A percentile compares a stretch with the other conserved stretches of the same genome.
Conservation (phyloP, 306 rosid species). For the Astragalus membranaceus region DNA sequence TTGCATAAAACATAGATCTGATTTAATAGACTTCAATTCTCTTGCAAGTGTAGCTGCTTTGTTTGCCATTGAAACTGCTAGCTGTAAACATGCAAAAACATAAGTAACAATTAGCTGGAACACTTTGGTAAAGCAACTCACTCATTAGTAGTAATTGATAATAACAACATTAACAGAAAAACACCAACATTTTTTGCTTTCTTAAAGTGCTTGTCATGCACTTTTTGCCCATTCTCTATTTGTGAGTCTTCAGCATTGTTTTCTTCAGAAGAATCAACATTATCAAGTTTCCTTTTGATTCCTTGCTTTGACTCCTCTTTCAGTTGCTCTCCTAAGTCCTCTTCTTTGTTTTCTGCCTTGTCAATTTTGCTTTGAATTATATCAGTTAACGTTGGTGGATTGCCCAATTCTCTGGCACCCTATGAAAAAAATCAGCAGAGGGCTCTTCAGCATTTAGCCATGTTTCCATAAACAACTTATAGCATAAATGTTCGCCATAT, state of each 20-base stretch:
- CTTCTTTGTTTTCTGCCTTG: slow-evolving; percentile 34
- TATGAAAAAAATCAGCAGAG: not conserved
- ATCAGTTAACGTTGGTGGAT: slow-evolving; percentile 80
- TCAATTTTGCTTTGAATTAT: slow-evolving; percentile 50
- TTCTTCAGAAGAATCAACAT: slow-evolving; percentile 44
- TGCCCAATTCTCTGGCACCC: slow-evolving; percentile 77
- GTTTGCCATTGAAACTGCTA: slow-evolving; percentile 85
- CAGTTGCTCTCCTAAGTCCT: slow-evolving; percentile 22
- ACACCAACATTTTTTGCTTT: slow-evolving; percentile 75
- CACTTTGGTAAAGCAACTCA: not conserved
- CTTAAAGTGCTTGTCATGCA: slow-evolving; percentile 48
- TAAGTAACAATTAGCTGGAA: slow-evolving; percentile 1
- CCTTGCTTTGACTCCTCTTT: slow-evolving; percentile 46
- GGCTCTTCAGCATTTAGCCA: not conserved
- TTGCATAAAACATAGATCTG: slow-evolving; percentile 71
- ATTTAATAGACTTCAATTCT: slow-evolving; percentile 66
- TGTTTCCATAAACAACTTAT: no score
- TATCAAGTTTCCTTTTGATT: slow-evolving; percentile 61
- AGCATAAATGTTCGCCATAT: no score
- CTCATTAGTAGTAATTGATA: not conserved
- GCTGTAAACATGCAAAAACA: slow-evolving; percentile 29
- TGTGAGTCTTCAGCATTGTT: slow-evolving; percentile 31
- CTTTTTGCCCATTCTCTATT: slow-evolving; percentile 26
- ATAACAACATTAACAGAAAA: not conserved
- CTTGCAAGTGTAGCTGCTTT: slow-evolving; percentile 77